Evolutionary conservation across 139 green algal genomes (phyloP).

Genomic region (Tetraselmis striata): DNA sequence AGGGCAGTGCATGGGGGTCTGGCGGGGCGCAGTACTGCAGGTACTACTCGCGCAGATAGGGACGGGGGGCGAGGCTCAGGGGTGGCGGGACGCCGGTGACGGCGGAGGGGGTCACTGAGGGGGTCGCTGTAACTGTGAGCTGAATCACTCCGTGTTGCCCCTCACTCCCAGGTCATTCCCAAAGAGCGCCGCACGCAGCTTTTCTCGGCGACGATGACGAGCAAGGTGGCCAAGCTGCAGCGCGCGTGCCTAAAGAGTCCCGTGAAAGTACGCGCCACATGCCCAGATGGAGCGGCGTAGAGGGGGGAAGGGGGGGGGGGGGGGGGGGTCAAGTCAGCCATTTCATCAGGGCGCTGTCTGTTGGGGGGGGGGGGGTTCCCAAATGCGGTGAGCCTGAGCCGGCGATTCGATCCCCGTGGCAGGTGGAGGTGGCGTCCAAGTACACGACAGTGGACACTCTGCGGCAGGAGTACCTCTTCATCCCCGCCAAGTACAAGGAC

Average conservation of each 20-base stretch:
- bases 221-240: slow-evolving; percentile 98
- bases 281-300: background rate
- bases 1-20: no score
- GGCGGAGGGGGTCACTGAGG: background rate
- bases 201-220: slow-evolving; percentile 98
- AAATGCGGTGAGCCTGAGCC: no score
- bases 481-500: slow-evolving; percentile 99
- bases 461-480: slow-evolving; percentile 96
- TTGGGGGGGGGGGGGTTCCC: background rate
- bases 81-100: background rate
- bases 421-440: slow-evolving; percentile 90
- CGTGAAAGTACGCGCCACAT: slow-evolving; percentile 68
- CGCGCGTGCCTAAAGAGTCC: slow-evolving; percentile 86
- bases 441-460: slow-evolving; percentile 96
- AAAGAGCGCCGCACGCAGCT: slow-evolving; percentile 86
- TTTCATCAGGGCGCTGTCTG: background rate
- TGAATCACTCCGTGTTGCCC: no score
- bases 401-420: no score
- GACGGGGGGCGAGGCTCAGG: slow-evolving; percentile 44
- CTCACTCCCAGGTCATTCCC: slow-evolving; percentile 49
- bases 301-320: no score
- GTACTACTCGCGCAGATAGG: slow-evolving; percentile 98
- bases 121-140: no score
- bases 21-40: no score
- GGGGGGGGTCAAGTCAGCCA: no score